Conservation (phyloP, 306 rosid species). For the Chamaecrista fasciculata region DNA sequence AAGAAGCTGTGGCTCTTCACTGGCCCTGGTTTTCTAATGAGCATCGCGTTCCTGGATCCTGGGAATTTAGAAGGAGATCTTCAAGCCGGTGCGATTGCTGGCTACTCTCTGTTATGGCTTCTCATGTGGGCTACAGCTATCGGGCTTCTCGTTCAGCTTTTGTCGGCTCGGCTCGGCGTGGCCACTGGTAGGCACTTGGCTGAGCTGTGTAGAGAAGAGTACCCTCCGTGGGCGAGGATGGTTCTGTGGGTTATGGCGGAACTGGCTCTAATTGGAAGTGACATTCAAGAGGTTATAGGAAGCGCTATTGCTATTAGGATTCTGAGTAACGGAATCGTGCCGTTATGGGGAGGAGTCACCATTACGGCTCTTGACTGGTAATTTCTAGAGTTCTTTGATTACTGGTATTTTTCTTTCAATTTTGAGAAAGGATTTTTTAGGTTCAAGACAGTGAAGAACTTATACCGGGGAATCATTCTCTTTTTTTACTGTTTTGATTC, state of each 20-base stretch:
- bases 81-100: conserved; percentile 92
- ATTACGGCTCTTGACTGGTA: conserved; percentile 93
- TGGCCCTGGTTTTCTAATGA: conserved; percentile 94
- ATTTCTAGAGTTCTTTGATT: neutral
- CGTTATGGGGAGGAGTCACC: conserved; percentile 89
- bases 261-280: conserved; percentile 86
- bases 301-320: conserved; percentile 92
- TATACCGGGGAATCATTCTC: neutral
- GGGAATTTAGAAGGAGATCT: conserved; percentile 95
- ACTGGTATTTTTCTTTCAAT: neutral
- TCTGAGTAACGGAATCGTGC: conserved; percentile 72
- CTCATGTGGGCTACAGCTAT: conserved; percentile 90
- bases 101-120: conserved; percentile 89
- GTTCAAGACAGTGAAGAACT: neutral
- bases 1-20: conserved; percentile 92
- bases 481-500: neutral
- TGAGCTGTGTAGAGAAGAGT: conserved; percentile 91
- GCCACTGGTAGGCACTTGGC: conserved; percentile 94
- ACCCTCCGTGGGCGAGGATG: conserved; percentile 76
- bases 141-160: conserved; percentile 87
- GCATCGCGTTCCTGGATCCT: conserved; percentile 91
- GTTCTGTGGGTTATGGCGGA: conserved; percentile 97
- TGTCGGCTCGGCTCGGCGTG: conserved; percentile 90
- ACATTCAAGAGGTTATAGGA: conserved; percentile 95
- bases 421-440: neutral